A percentile compares a stretch with the other conserved stretches of the same genome.
phyloP scores from a whole-genome alignment of 2,329 filamentous ascomycete species.

The Fusarium coicis region DNA sequence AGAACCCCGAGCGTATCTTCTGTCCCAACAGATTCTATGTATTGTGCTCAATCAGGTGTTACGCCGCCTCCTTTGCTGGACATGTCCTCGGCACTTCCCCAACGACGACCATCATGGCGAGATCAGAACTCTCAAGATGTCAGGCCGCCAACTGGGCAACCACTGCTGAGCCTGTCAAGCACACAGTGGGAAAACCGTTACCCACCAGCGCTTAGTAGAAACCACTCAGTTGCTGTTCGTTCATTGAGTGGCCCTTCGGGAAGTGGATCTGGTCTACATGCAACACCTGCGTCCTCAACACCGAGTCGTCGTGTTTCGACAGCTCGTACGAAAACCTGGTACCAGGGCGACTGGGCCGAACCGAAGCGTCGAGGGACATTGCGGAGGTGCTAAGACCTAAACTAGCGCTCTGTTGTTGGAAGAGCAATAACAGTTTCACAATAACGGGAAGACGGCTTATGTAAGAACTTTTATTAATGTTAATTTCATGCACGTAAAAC shows the following conservation, averaged over 20 bases:
- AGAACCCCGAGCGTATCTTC: not conserved
- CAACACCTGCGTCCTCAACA: fast-evolving
- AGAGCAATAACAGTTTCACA: fast-evolving
- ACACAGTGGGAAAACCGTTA: not conserved
- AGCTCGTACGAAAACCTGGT: not conserved
- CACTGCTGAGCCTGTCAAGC: fast-evolving
- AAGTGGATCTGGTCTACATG: fast-evolving
- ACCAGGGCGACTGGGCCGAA: not conserved
- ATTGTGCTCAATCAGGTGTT: not conserved
- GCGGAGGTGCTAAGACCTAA: not conserved
- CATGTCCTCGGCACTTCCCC: not conserved
- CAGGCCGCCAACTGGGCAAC: not conserved
- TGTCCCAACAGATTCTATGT: not conserved
- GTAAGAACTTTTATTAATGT: fast-evolving
- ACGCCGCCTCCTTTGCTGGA: not conserved
- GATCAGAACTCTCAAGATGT: fast-evolving
- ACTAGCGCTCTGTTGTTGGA: fast-evolving
- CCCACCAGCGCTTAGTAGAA: fast-evolving
- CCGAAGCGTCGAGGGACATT: not conserved
- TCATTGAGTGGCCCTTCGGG: fast-evolving
- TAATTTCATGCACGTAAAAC: not conserved
- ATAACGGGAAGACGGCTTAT: not conserved
- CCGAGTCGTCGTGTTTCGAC: not conserved
- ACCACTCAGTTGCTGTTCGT: not conserved
- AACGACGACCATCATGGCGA: not conserved